phyloP scores from a whole-genome alignment of 441 rosid genomes.

The Isatis lusitanica region DNA sequence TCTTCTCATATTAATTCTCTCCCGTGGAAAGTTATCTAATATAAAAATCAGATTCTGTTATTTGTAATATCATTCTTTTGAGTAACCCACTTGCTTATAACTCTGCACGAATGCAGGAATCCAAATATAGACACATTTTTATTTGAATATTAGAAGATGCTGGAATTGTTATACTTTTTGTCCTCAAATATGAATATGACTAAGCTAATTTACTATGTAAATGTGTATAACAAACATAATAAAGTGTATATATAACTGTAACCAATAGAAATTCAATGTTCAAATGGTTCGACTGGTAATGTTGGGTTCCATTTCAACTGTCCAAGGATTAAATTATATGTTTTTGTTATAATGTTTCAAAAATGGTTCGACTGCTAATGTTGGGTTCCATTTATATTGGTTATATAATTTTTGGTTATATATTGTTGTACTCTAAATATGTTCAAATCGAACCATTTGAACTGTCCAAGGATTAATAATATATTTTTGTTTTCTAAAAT shows the following conservation, averaged over 20 bases:
- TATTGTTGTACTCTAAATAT: too few relatives aligned
- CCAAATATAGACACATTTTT: conserved; percentile 19
- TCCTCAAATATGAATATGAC: conserved; percentile 20
- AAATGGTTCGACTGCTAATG: too few relatives aligned
- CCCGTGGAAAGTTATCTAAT: conserved; percentile 23
- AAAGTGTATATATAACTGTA: not conserved
- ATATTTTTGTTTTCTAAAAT: not conserved
- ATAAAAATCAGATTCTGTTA: conserved; percentile 14
- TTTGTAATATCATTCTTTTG: conserved; percentile 12
- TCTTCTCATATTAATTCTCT: conserved; percentile 22
- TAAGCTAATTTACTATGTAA: not conserved
- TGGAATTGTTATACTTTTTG: not conserved
- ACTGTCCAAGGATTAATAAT: not conserved
- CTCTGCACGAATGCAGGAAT: conserved; percentile 22
- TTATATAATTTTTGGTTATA: too few relatives aligned
- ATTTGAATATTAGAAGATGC: conserved; percentile 23
- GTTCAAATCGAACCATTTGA: too few relatives aligned
- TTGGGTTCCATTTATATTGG: too few relatives aligned
- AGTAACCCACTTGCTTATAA: conserved; percentile 23
- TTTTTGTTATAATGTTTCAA: too few relatives aligned
- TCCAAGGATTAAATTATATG: too few relatives aligned
- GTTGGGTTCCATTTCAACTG: not conserved
- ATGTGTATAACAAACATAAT: not conserved
- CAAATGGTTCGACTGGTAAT: not conserved
- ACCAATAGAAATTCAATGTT: not conserved